Evolutionary conservation across 2,329 filamentous ascomycete genomes (phyloP).

Genomic region (Arthrobotrys pseudoclavata): DNA sequence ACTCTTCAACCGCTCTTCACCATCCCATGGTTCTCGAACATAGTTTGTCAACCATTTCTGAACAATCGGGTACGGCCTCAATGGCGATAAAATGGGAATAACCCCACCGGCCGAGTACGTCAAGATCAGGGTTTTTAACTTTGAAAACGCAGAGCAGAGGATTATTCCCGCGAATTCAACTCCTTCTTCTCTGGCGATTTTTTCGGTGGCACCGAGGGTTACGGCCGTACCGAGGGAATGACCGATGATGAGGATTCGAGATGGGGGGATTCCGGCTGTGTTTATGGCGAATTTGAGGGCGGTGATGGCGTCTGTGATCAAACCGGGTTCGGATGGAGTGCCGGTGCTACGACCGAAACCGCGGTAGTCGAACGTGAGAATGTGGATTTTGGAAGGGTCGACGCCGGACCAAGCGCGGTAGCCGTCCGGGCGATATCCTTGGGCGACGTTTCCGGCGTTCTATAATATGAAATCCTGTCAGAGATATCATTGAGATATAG

Average conservation of each 20-base stretch:
- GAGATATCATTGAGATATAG: background rate
- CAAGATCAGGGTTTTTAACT: slow-evolving; percentile 78
- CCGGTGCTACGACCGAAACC: slow-evolving; percentile 87
- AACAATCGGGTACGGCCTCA: slow-evolving; percentile 76
- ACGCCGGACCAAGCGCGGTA: slow-evolving; percentile 83
- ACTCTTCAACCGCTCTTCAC: slow-evolving; percentile 75
- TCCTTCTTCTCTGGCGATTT: slow-evolving; percentile 72
- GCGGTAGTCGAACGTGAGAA: slow-evolving; percentile 91
- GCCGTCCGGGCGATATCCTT: slow-evolving; percentile 79
- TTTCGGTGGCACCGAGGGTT: slow-evolving; percentile 79
- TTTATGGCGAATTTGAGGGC: slow-evolving; percentile 80
- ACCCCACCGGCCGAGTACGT: slow-evolving; percentile 84
- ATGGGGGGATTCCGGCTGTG: slow-evolving; percentile 75
- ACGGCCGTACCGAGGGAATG: slow-evolving; percentile 92
- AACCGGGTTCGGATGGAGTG: slow-evolving; percentile 81
- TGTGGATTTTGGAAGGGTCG: slow-evolving; percentile 78
- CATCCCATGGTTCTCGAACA: slow-evolving; percentile 86
- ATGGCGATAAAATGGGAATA: slow-evolving; percentile 82
- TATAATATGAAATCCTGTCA: slow-evolving; percentile 65
- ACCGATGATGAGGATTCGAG: slow-evolving; percentile 83
- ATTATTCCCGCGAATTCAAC: slow-evolving; percentile 83
- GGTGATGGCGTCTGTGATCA: slow-evolving; percentile 83
- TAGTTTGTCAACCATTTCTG: slow-evolving; percentile 73
- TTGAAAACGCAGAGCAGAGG: slow-evolving; percentile 83
- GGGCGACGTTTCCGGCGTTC: slow-evolving; percentile 89